Base-by-base conservation (phyloP, 257 asterid genomes). In the Primulina tabacum region DNA sequence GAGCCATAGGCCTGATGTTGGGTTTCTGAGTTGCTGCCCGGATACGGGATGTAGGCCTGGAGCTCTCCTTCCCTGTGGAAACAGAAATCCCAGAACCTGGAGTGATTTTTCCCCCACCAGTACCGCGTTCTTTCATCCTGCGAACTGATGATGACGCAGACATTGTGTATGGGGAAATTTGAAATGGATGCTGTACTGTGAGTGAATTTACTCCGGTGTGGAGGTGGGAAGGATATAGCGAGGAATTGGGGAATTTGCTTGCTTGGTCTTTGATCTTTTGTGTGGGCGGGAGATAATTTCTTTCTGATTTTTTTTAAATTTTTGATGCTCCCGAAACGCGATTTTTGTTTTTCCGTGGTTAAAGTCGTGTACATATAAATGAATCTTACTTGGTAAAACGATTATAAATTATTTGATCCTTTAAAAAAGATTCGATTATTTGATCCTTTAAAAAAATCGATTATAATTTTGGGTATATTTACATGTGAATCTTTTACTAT, bases 1-100 rank as follows among this genome's bases (percentile, higher is more conserved):
- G 68, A 10, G 87, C 93, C 81, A 85, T 82, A 10, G 91, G 86
- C 68, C 47, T 80, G 67, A 83, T 77, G 26, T 40, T 62, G 9
- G 95, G 93, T 75, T 88, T 90, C 66, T 87, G 91, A 6, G 83
- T 71, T 8, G 95, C 73, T 0, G 82, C 86, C 53, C 97, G 86
- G 14, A 76, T 32, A 38, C 86, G 71, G 24, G 93, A 88, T 7
- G 80, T 74, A 26, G 96, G 81, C 65, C 91, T 78, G 21, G 92
- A 77, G 59, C 87, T 89, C 79, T 91, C 96, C 76, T 91, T 89
- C 18, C 96, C 96, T 1, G 82, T 18, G 4, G 92, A 72, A 76
- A 71, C 17, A 2, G 87, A 73, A 67, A 82, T 85, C 5, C 62
- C 82, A n/a, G 88, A 52, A 62, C 67, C 80, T 34, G 96, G 95